These are phyloP conservation scores for Colletotrichum liaoningense DNA, from an alignment of 2,329 filamentous ascomycete species.

Conservation along the genomic window DNA sequence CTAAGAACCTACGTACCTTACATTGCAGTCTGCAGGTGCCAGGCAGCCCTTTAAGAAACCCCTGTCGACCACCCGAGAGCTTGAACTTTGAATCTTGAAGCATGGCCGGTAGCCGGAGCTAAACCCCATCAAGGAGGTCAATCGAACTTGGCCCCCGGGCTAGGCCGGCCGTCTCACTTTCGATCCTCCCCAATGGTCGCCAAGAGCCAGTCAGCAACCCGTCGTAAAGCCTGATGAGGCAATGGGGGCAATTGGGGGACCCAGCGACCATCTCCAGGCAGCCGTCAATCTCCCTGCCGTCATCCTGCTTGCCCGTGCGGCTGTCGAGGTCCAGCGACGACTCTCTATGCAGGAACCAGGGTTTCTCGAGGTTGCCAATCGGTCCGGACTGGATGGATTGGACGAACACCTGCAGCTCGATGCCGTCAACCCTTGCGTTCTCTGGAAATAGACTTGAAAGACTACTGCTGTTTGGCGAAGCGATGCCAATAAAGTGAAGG, in stretches of 20 bases:
- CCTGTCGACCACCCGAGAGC: neutral
- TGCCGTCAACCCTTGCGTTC: neutral
- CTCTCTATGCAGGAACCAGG: constrained; percentile 15
- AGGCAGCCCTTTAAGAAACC: neutral
- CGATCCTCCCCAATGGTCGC: neutral
- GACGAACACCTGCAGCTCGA: constrained; percentile 12
- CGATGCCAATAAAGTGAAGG: neutral
- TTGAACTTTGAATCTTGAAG: neutral
- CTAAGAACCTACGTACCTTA: neutral
- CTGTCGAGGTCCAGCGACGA: neutral
- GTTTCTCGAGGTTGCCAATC: neutral
- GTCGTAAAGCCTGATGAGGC: neutral
- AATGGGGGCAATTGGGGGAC: neutral
- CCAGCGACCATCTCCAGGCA: constrained; percentile 23
- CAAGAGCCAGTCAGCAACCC: neutral
- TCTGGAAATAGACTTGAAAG: constrained; percentile 17
- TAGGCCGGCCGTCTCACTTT: neutral
- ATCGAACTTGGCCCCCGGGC: neutral
- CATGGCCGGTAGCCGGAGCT: neutral
- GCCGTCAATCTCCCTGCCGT: constrained; percentile 14
- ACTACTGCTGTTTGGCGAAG: neutral
- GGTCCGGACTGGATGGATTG: constrained; percentile 17
- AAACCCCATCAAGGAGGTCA: neutral
- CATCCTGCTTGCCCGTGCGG: neutral
- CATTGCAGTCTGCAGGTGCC: neutral